Evolutionary conservation across 2,329 filamentous ascomycete genomes (phyloP), one percentile per base, ranked within the genome.

Genomic region (Penicillium rolfsii): DNA sequence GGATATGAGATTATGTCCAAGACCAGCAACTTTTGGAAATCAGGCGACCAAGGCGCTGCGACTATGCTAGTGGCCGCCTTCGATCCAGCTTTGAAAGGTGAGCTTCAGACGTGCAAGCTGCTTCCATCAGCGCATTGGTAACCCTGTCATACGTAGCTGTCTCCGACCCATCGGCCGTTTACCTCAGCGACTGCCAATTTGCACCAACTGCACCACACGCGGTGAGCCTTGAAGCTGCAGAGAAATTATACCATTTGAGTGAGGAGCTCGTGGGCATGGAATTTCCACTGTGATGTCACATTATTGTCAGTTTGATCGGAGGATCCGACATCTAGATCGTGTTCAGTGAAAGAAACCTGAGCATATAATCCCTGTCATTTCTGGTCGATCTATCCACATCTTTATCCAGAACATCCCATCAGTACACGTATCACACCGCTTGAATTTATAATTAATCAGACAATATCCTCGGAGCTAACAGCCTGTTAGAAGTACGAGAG

Each of bases 41-140:
- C 70, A 14, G 61, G 76, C 35, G 76, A 80, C 65, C 76, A 81
- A 66, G 80, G 80, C 5, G 76, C 75, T 55, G 72, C 77, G 9
- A 81, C 80, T 0, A 77, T 73, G 33, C 66, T 82, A 11, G 74
- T 78, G 16, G 79, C 80, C 6, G 80, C 78, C 7, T 72, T 82
- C 35, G 80, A 81, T 64, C 79, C 79, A 0, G 68, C 66, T 4
- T 65, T 82, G 45, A 66, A 67, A 19, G 69, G 67, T 49, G 68
- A 69, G 40, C 48, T 5, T n/a, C 38, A 54, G 6, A 5, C 43
- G n/a, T 8, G 1, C 12, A 1, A 14, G 12, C 24, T 28, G 16
- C 14, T 28, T 24, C 8, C 4, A 12, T 11, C 6, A n/a, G 11
- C 9, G 2, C 6, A 6, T 28, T 5, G 14, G 7, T 46, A 46